Percentiles rank a stretch among this genome's conserved stretches.
Evolutionary conservation across 306 rosid species (phyloP).

Genomic region (Erythrophleum fordii): DNA sequence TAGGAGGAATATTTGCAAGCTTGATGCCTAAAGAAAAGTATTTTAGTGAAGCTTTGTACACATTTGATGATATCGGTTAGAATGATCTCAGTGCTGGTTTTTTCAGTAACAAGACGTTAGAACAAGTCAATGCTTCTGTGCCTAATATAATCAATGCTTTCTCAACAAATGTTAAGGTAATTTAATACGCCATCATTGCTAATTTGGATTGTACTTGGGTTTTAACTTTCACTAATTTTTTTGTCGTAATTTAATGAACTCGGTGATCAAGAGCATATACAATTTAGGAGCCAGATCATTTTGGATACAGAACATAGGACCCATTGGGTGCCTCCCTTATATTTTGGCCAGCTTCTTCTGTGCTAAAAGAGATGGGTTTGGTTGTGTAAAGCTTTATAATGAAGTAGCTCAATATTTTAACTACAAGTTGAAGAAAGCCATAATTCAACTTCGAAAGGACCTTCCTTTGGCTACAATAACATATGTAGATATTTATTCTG

Average conservation of each 20-base stretch:
- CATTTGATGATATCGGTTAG: conserved; percentile 24
- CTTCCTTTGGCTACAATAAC: conserved; percentile 63
- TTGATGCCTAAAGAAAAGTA: conserved; percentile 5
- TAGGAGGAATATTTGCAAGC: conserved; percentile 25
- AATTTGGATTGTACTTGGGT: background rate
- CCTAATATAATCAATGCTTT: conserved; percentile 43
- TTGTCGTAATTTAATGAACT: background rate
- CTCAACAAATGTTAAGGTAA: conserved; percentile 48
- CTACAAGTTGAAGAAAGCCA: conserved; percentile 52
- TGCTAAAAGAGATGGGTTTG: conserved; percentile 43
- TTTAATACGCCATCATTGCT: background rate
- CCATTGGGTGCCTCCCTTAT: conserved; percentile 48
- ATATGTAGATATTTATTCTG: conserved; percentile 63
- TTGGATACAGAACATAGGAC: conserved; percentile 58
- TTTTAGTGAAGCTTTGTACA: conserved; percentile 14
- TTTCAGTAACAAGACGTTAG: conserved; percentile 14
- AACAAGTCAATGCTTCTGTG: conserved; percentile 47
- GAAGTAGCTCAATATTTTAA: conserved; percentile 58
- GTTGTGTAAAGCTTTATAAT: conserved; percentile 53
- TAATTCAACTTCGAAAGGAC: conserved; percentile 48
- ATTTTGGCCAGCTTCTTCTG: conserved; percentile 35
- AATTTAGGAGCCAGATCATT: conserved; percentile 50
- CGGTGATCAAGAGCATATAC: conserved; percentile 38
- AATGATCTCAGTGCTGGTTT: conserved; percentile 23
- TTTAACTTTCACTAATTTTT: background rate